phyloP scores from a whole-genome alignment of 352 stramenopile species.

The Achlya hypogyna region DNA sequence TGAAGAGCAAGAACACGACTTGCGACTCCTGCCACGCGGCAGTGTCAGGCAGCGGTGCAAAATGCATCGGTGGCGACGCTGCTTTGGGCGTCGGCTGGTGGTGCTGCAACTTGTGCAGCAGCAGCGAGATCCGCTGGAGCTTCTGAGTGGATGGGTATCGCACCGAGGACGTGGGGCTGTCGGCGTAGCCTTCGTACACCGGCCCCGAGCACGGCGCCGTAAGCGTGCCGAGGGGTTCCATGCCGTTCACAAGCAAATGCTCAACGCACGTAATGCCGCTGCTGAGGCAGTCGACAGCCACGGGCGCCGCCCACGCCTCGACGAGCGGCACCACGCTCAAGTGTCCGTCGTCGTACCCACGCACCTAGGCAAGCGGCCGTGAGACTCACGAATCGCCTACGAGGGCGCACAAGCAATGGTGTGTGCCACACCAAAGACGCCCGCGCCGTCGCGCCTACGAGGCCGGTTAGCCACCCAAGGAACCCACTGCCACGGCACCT shows the following conservation, averaged over 20 bases:
- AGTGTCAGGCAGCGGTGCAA: background rate
- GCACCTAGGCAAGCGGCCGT: background rate
- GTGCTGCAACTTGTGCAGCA: conserved; percentile 18
- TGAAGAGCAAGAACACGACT: conserved; percentile 4
- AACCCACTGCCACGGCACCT: background rate
- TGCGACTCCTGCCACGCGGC: background rate
- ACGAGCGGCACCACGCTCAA: background rate
- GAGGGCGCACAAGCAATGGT: background rate
- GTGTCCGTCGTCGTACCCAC: conserved; percentile 9
- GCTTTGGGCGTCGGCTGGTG: conserved; percentile 1
- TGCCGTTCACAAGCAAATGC: background rate
- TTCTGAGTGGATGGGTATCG: conserved; percentile 7
- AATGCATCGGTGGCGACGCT: background rate
- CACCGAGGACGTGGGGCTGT: conserved; percentile 8
- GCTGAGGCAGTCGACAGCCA: background rate
- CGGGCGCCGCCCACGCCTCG: background rate
- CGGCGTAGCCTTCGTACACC: conserved; percentile 18
- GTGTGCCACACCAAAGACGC: background rate
- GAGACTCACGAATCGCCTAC: background rate
- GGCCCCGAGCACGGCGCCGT: background rate
- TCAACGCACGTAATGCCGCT: background rate
- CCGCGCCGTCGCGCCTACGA: background rate
- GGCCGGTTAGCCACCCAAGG: background rate
- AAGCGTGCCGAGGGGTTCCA: background rate
- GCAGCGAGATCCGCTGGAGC: conserved; percentile 5